Evolutionary conservation across 2,329 filamentous ascomycete species (phyloP).

Genomic region (Ramularia collo-cygni): DNA sequence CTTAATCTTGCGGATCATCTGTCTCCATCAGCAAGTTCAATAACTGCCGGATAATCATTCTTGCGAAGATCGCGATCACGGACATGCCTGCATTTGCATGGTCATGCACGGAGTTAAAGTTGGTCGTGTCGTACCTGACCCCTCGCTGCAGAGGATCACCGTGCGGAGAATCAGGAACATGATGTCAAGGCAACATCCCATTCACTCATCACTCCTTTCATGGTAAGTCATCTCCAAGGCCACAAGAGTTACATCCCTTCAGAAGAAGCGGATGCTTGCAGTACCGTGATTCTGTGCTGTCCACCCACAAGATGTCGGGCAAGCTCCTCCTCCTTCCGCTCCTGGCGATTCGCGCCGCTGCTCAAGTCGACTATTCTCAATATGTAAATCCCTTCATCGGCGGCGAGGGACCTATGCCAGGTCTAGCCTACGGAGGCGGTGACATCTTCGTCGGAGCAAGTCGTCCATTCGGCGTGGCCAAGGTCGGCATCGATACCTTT

Average conservation of each 20-base stretch:
- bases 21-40: no score
- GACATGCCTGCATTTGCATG: no score
- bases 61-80: no score
- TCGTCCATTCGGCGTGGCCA: conserved; percentile 38
- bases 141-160: no score
- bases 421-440: conserved; percentile 39
- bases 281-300: background rate
- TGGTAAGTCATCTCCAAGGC: background rate
- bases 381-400: conserved; percentile 48
- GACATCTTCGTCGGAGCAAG: conserved; percentile 39
- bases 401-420: conserved; percentile 40
- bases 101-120: no score
- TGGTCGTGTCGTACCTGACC: no score
- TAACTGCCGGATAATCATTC: no score
- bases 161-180: conserved; percentile 5
- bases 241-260: background rate
- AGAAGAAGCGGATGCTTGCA: no score
- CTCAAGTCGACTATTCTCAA: conserved; percentile 32
- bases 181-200: conserved; percentile 1
- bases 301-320: background rate
- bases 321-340: conserved; percentile 1
- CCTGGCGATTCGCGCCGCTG: conserved; percentile 1
- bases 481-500: conserved; percentile 38
- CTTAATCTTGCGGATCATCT: no score
- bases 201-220: background rate